Conservation (phyloP, 805 yeast genomes). For the Pichia rugopelliculosa region DNA sequence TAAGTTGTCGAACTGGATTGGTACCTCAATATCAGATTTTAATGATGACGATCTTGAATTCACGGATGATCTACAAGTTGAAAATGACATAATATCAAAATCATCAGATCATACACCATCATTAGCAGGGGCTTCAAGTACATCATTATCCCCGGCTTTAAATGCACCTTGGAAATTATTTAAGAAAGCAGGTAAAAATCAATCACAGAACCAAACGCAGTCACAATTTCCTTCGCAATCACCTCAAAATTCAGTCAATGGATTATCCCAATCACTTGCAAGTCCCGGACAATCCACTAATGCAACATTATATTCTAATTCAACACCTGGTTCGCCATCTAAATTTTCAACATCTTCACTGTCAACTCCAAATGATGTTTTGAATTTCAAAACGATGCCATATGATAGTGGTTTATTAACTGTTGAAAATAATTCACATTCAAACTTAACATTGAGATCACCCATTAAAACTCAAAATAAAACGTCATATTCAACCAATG, state of each 20-base stretch:
- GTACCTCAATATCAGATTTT: not conserved
- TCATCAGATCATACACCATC: not conserved
- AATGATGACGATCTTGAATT: constrained; percentile 13
- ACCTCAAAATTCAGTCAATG: not conserved
- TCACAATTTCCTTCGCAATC: not conserved
- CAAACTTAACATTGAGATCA: not conserved
- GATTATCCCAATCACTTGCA: not conserved
- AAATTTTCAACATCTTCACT: constrained; percentile 6
- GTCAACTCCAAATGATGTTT: constrained; percentile 15
- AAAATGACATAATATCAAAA: constrained; percentile 1
- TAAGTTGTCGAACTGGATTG: constrained; percentile 9
- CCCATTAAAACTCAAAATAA: constrained; percentile 6
- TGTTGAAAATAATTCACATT: not conserved
- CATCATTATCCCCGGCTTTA: constrained; percentile 5
- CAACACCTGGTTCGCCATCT: constrained; percentile 2
- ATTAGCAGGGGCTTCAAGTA: not conserved
- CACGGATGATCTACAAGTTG: not conserved
- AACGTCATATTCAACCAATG: not conserved
- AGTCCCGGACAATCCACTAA: not conserved
- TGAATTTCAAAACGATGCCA: constrained; percentile 29
- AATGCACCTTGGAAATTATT: constrained; percentile 9
- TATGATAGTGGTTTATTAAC: constrained; percentile 21
- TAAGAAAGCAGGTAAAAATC: constrained; percentile 2
- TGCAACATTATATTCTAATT: not conserved
- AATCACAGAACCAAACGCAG: not conserved